A percentile compares a stretch with the other conserved stretches of the same genome.
These are phyloP conservation scores for Penicillium sp. DNA, from an alignment of 2,329 filamentous ascomycete species.

Conservation along the genomic window DNA sequence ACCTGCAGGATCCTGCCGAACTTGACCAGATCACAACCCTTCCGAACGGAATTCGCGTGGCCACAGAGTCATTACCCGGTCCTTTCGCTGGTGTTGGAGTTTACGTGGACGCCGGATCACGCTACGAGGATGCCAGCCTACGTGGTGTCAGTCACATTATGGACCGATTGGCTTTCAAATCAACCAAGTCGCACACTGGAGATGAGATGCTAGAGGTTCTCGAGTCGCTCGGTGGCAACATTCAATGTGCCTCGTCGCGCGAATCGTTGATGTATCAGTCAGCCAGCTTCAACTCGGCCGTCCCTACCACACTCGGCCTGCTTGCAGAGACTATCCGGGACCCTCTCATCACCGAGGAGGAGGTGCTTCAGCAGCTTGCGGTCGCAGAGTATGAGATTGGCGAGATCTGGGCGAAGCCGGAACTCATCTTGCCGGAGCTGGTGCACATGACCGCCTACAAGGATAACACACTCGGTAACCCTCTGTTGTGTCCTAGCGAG, in stretches of 20 bases:
- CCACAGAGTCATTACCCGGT: slow-evolving; percentile 89
- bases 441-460: slow-evolving; percentile 95
- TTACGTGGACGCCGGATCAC: slow-evolving; percentile 91
- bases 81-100: slow-evolving; percentile 94
- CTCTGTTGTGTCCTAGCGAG: slow-evolving; percentile 84
- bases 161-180: slow-evolving; percentile 92
- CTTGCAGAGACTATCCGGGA: slow-evolving; percentile 92
- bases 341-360: slow-evolving; percentile 77
- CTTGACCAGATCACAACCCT: slow-evolving; percentile 85
- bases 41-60: slow-evolving; percentile 88
- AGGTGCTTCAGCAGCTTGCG: slow-evolving; percentile 81
- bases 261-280: slow-evolving; percentile 99
- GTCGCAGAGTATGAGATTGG: slow-evolving; percentile 94
- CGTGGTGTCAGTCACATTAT: slow-evolving; percentile 94
- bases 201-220: slow-evolving; percentile 86
- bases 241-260: slow-evolving; percentile 91
- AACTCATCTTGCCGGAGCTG: slow-evolving; percentile 90
- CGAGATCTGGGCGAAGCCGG: slow-evolving; percentile 97
- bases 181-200: slow-evolving; percentile 66
- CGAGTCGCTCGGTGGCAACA: slow-evolving; percentile 88
- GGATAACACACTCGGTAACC: slow-evolving; percentile 93
- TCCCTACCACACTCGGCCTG: slow-evolving; percentile 75
- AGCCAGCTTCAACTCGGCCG: slow-evolving; percentile 92
- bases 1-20: slow-evolving; percentile 71
- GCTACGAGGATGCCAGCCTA: slow-evolving; percentile 82